Evolutionary conservation across 176 grass and related monocot species (phyloP), one percentile per base, ranked within the genome.

Genomic region (Chrysopogon serrulatus): DNA sequence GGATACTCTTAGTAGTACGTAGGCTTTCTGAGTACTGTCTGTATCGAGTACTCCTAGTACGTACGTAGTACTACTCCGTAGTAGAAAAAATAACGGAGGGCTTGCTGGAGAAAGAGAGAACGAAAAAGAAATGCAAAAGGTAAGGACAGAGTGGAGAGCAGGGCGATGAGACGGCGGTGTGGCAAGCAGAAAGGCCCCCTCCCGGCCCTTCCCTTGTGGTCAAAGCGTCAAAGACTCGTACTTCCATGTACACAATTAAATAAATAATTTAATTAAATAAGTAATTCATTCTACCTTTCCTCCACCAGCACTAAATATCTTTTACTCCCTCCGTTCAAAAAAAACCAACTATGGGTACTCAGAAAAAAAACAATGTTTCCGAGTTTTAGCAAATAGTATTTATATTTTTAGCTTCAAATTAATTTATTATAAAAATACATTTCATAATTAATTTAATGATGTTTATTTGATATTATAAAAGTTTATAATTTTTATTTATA

Each of bases 171-270:
- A 82, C 78, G 18, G 62, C 61, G 82, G 64, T 89, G 71, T 42
- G 74, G 59, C 83, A 21, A 73, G n/a, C 43, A 19, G 48, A 76
- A 87, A 82, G 71, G 61, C 34, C 71, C 0, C 45, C 71, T 0
- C 45, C 16, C 28, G 3, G n/a, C 39, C 48, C 37, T 45, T 41
- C 24, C 31, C 53, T 42, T 27, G 41, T 68, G 31, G 88, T 87
- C 79, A 73, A 90, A 86, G 77, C 79, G 53, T 77, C 83, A 51
- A 72, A 33, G 84, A 63, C 88, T 42, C 80, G 67, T 44, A 67
- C 33, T 60, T 83, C 13, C 45, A 90, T 23, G 73, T 8, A 3
- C n/a, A n/a, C 24, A 24, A 19, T 70, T 34, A 35, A 35, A 16
- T 19, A 64, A 17, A 9, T 68, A 42, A 14, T 42, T n/a, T 57